phyloP scores from a whole-genome alignment of 2,329 filamentous ascomycete species.

The Hymenotorrendiella dingleyae region DNA sequence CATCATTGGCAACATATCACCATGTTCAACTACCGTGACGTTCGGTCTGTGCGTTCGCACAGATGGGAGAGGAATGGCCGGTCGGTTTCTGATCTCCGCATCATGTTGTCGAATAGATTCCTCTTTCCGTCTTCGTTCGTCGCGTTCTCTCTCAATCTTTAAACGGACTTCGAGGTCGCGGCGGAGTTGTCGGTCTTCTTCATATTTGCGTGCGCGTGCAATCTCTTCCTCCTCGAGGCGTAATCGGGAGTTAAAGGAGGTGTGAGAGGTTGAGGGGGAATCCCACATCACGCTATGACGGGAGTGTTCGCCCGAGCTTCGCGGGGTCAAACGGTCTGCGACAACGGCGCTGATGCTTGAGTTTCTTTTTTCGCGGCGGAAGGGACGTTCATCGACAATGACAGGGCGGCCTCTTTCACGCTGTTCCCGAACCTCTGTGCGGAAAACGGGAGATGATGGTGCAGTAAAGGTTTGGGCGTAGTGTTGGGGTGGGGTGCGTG shows the following conservation, averaged over 20 bases:
- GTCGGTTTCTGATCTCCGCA: slow-evolving; percentile 25
- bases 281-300: slow-evolving; percentile 12
- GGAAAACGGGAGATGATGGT: slow-evolving; percentile 24
- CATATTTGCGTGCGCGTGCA: slow-evolving; percentile 2
- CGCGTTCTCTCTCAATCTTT: slow-evolving; percentile 5
- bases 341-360: slow-evolving; percentile 17
- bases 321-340: slow-evolving; percentile 10
- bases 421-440: slow-evolving; percentile 9
- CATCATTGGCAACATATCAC: slow-evolving; percentile 10
- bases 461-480: slow-evolving; percentile 36
- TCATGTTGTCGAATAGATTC: slow-evolving; percentile 23
- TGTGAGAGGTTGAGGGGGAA: slow-evolving; percentile 21
- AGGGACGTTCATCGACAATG: slow-evolving; percentile 26
- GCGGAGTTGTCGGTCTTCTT: slow-evolving; percentile 1
- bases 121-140: slow-evolving; percentile 13
- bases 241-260: slow-evolving; percentile 15
- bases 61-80: slow-evolving; percentile 20
- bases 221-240: slow-evolving; percentile 14
- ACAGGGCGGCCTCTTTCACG: slow-evolving; percentile 20
- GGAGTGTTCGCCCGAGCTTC: slow-evolving; percentile 9
- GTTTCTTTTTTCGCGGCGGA: slow-evolving; percentile 16
- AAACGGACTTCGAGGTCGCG: neutral
- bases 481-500: slow-evolving; percentile 41
- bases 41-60: slow-evolving; percentile 11
- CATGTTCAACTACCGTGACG: slow-evolving; percentile 24